Percentiles rank a stretch among this genome's conserved stretches.
Evolutionary conservation across 805 yeast genomes (phyloP).

Genomic region (Starmerella sirachaensis): DNA sequence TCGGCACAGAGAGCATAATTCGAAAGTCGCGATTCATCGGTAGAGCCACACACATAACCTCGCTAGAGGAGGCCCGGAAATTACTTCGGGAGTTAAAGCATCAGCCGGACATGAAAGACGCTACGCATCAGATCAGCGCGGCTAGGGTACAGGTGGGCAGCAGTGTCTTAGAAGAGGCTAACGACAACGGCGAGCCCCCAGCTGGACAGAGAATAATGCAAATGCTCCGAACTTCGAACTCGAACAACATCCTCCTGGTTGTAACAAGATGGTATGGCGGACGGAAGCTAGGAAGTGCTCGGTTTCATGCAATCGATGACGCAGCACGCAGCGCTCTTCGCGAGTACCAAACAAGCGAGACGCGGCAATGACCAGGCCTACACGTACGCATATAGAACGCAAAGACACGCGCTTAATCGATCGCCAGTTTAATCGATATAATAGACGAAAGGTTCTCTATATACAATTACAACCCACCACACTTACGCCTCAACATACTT

Average conservation of each 20-base stretch:
- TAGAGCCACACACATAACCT: constrained; percentile 35
- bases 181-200: constrained; percentile 66
- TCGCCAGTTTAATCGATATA: no score
- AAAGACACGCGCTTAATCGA: no score
- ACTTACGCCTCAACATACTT: constrained; percentile 37
- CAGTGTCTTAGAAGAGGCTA: constrained; percentile 42
- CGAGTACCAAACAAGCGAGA: constrained; percentile 14
- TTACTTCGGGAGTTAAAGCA: constrained; percentile 28
- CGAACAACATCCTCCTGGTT: constrained; percentile 48
- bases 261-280: constrained; percentile 83
- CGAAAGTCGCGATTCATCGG: constrained; percentile 61
- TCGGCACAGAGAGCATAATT: constrained; percentile 28
- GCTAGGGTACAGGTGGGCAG: constrained; percentile 43
- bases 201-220: constrained; percentile 53
- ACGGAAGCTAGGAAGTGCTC: constrained; percentile 52
- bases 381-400: background rate
- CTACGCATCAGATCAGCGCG: constrained; percentile 68
- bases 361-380: background rate
- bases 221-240: constrained; percentile 38
- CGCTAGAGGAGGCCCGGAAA: constrained; percentile 34
- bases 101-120: constrained; percentile 40
- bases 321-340: constrained; percentile 44
- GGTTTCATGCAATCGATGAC: constrained; percentile 56
- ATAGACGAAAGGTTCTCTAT: background rate
- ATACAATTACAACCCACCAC: background rate